Evolutionary conservation across 768 basidiomycete genomes (phyloP), one percentile per base, ranked within the genome.

Genomic region (Pulveroboletus sp.): DNA sequence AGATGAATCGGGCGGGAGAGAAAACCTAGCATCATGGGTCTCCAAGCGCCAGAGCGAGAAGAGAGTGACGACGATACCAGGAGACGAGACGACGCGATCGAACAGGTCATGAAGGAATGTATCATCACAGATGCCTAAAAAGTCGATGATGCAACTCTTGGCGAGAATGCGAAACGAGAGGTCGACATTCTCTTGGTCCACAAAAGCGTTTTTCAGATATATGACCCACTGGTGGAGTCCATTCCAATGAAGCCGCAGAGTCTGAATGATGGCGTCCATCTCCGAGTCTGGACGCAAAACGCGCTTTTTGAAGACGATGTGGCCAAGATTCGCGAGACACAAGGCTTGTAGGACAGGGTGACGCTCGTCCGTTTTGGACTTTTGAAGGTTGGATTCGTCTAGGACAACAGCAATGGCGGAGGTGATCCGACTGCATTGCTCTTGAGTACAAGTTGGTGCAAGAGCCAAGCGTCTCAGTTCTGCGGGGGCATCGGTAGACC

Each of bases 41-140:
- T 64, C 66, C 42, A 66, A 16, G 23, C 42, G 55, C 66, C 66
- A 68, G 27, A 66, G 14, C n/a, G 63, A 52, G 40, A 68, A 55
- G 11, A 68, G 37, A 19, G 55, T 52, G 40, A 55, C 6, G 8
- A 55, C 13, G 37, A 64, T 53, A 14, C 49, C 62, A 1, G 54
- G 53, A 27, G 58, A 59, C 8, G 45, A 21, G 12, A 57, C 42
- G 25, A 66, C 38, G 16, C 32, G 19, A 21, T 59, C 47, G n/a
- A 64, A 58, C 51, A 49, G 25, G 23, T 61, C 41, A 31, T 24
- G 37, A 17, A 66, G 59, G 43, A 43, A 33, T 20, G 42, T 12
- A 31, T 51, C 44, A 12, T 49, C 23, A 36, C 56, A 59, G 17
- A 66, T 34, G 29, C 55, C 53, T 6, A 68, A 19, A 45, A 66